Conservation (phyloP, 1,284 basidiomycete species). For the Ceratobasidium sp. region DNA sequence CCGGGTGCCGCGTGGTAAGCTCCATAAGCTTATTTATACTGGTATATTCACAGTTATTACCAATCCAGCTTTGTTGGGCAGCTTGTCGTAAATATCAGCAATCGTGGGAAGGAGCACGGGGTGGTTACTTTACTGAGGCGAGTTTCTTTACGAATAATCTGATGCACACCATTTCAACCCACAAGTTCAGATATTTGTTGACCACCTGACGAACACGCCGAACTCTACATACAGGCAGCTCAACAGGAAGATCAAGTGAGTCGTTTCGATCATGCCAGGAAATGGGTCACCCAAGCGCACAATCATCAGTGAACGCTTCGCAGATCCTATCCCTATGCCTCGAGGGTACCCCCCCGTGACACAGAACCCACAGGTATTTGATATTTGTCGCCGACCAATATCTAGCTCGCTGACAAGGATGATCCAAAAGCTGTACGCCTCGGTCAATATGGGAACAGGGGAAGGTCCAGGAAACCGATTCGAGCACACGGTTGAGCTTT, state of each 20-base stretch:
- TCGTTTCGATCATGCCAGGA: too few species aligned
- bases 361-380: background rate
- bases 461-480: background rate
- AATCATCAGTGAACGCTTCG: background rate
- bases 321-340: background rate
- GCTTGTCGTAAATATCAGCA: background rate
- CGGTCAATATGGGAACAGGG: background rate
- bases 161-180: background rate
- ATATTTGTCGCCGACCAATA: background rate
- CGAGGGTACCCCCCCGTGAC: background rate
- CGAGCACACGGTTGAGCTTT: background rate
- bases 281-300: too few species aligned
- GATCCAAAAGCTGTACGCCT: background rate
- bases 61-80: conserved; percentile 25
- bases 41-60: too few species aligned
- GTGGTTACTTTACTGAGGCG: background rate
- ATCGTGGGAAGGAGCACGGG: background rate
- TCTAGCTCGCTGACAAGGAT: background rate
- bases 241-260: conserved; percentile 4
- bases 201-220: background rate
- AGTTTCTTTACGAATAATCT: background rate
- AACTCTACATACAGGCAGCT: background rate
- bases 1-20: conserved; percentile 14
- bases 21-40: background rate
- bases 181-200: background rate